Conservation (phyloP, 345 rosid genomes). For the Clausena lansium region DNA sequence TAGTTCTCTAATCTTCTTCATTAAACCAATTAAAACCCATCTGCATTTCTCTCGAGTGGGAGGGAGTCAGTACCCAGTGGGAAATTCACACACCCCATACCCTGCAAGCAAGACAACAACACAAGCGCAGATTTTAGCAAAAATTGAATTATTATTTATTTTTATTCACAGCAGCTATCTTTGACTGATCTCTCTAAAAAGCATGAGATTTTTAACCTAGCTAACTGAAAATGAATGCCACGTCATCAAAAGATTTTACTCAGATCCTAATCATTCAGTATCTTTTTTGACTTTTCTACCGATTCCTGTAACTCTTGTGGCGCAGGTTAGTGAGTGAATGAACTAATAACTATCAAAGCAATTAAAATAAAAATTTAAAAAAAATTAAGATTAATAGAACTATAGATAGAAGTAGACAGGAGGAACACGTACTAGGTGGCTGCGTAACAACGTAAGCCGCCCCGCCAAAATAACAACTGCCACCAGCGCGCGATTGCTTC, state of each 20-base stretch:
- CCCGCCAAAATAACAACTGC: slow-evolving; percentile 85
- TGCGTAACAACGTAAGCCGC: slow-evolving; percentile 78
- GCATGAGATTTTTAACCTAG: too few relatives aligned
- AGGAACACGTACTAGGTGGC: slow-evolving; percentile 64
- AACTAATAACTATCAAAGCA: fast-evolving
- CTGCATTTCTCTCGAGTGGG: not conserved
- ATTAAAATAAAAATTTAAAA: too few relatives aligned
- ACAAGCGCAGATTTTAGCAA: not conserved
- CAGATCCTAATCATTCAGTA: too few relatives aligned
- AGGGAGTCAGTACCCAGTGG: slow-evolving; percentile 62
- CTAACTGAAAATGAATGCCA: not conserved
- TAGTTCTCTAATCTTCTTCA: not conserved
- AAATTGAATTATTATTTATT: too few relatives aligned
- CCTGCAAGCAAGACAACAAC: slow-evolving; percentile 32
- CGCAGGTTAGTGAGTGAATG: too few relatives aligned
- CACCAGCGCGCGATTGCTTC: slow-evolving; percentile 61
- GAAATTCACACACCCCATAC: slow-evolving; percentile 60
- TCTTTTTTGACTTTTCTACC: too few relatives aligned
- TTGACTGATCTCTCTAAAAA: not conserved
- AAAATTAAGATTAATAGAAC: not conserved
- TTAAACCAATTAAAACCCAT: not conserved
- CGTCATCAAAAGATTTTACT: not conserved
- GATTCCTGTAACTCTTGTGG: too few relatives aligned
- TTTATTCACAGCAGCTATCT: too few relatives aligned
- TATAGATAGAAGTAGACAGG: too few relatives aligned